These are phyloP conservation scores for Smithsoniella earleae DNA, from an alignment of 163 green algal genomes.

Conservation along the genomic window DNA sequence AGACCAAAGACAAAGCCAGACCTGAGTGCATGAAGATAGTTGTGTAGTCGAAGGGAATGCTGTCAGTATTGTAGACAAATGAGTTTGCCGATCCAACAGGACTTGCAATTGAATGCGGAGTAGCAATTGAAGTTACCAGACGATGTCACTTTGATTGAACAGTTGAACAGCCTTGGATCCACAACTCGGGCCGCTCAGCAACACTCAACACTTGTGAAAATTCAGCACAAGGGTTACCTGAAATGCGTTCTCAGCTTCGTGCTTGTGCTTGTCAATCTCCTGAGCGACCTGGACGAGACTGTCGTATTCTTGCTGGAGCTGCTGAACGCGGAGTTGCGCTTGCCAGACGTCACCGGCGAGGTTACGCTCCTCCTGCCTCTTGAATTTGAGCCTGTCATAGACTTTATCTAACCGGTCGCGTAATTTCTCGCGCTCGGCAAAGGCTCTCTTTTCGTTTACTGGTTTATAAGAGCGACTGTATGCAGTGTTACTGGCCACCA, in stretches of 20 bases:
- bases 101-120: too few species aligned
- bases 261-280: not conserved
- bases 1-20: too few species aligned
- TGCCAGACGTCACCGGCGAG: slow-evolving; percentile 48
- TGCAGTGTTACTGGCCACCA: slow-evolving; percentile 51
- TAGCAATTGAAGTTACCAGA: too few species aligned
- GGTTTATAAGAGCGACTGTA: slow-evolving; percentile 42
- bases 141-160: too few species aligned
- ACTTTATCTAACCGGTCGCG: slow-evolving; percentile 48
- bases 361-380: slow-evolving; percentile 53
- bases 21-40: too few species aligned
- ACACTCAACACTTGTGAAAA: too few species aligned
- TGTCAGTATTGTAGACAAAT: too few species aligned
- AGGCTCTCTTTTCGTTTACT: slow-evolving; percentile 25
- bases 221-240: too few species aligned
- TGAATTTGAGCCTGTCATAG: slow-evolving; percentile 63
- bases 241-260: not conserved
- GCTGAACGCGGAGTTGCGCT: slow-evolving; percentile 16
- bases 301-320: slow-evolving; percentile 3
- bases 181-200: too few species aligned
- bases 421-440: slow-evolving; percentile 31
- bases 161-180: too few species aligned
- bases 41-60: too few species aligned
- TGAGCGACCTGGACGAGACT: not conserved
- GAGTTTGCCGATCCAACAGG: too few species aligned